phyloP scores from a whole-genome alignment of 306 rosid genomes.

The Acacia acuminata region DNA sequence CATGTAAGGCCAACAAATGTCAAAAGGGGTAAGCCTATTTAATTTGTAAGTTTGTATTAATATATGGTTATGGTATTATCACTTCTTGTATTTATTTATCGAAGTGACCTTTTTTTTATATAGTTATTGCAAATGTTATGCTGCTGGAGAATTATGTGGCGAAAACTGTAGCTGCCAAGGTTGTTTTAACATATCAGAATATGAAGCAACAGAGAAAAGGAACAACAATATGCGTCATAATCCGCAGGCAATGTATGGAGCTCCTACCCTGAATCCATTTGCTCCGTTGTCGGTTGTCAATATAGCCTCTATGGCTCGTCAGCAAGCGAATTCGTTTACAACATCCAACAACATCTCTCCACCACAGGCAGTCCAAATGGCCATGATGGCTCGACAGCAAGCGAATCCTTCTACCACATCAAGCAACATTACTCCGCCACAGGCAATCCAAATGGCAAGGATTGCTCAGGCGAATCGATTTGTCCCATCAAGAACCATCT shows the following conservation, averaged over 20 bases:
- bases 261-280: conserved; percentile 89
- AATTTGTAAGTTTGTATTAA: not conserved
- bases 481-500: too few species aligned
- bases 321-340: too few species aligned
- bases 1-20: not conserved
- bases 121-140: not conserved
- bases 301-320: too few species aligned
- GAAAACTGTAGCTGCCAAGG: not conserved
- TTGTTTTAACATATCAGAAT: not conserved
- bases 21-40: not conserved
- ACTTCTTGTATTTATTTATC: too few species aligned
- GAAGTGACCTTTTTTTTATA: too few species aligned
- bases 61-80: too few species aligned
- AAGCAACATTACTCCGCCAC: too few species aligned
- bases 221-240: not conserved
- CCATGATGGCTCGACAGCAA: conserved; percentile 60
- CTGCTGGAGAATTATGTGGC: not conserved
- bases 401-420: conserved; percentile 41
- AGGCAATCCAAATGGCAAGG: too few species aligned
- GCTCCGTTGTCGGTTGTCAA: not conserved
- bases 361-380: conserved; percentile 52
- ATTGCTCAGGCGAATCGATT: too few species aligned
- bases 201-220: not conserved
- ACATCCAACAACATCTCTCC: conserved; percentile 47
- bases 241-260: conserved; percentile 82